phyloP scores from a whole-genome alignment of 1,139 yeast genomes.

The Groenewaldozyma auringiensis region DNA sequence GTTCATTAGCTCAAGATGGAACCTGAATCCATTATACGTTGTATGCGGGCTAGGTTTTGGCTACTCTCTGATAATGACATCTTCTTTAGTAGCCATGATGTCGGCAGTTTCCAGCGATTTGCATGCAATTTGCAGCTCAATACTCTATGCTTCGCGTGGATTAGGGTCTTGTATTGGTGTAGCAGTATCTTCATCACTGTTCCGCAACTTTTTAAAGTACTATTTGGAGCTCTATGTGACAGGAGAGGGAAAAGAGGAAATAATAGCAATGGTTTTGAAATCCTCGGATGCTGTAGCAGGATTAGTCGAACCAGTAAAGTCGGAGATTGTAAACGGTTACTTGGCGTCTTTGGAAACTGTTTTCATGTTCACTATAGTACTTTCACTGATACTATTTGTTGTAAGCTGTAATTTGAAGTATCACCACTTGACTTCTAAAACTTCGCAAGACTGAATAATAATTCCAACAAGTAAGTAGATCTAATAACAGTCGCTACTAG shows the following conservation, averaged over 20 bases:
- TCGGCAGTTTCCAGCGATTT: neutral
- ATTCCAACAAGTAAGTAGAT: too few species aligned
- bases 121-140: constrained; percentile 6
- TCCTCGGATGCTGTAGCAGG: constrained; percentile 3
- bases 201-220: constrained; percentile 1
- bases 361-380: neutral
- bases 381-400: neutral
- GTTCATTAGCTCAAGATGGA: neutral
- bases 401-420: neutral
- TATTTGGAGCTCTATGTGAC: constrained; percentile 2
- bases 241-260: constrained; percentile 2
- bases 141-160: constrained; percentile 5
- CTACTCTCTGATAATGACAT: constrained; percentile 4
- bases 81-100: constrained; percentile 4
- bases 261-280: constrained; percentile 2
- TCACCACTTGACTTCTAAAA: too few species aligned
- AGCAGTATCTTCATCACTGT: constrained; percentile 4
- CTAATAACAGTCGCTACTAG: too few species aligned
- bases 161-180: constrained; percentile 6
- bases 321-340: neutral
- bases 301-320: neutral
- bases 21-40: neutral
- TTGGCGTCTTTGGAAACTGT: neutral
- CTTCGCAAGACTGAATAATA: too few species aligned
- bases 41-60: constrained; percentile 5